Base-by-base conservation (phyloP, 2,329 filamentous ascomycete genomes). In the Claviceps spartinae region DNA sequence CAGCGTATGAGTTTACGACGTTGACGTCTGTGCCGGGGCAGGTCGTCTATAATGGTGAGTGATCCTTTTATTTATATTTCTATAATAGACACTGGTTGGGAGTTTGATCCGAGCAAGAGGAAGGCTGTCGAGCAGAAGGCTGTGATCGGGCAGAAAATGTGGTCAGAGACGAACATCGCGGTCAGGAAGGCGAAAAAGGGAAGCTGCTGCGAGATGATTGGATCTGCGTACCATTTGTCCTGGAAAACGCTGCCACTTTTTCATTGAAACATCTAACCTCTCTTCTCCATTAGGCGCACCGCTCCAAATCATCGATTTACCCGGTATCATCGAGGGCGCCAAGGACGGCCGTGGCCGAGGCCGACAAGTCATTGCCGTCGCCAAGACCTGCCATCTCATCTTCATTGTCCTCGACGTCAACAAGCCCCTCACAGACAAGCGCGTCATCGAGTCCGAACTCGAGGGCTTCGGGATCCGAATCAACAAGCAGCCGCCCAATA, bases 391-490 rank as follows among this genome's bases (percentile, higher is more conserved):
- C 72, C 87, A 98, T 76, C 72, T 98, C 61, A 98, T 98, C 62
- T 97, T 97, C 71, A 98, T 98, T 65, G 88, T 98, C 47, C 77
- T 98, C 52, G 93, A 98, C 65, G 93, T 98, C 63, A 97, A 97
- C 73, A 98, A 98, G 72, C 93, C 93, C 24, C 74, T 98, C 61
- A 95, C 91, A 16, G 93, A 98, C 71, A 98, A 98, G 76, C 82
- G 88, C 55, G 78, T 98, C 57, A 98, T 98, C 63, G 93, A 98
- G 71, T 78, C 81, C 49, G 93, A 98, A 72, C 71, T 98, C 66
- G 93, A 98, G 68, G 93, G 93, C 7, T 98, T 98, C 62, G 93
- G 93, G 37, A 96, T 98, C 65, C 81, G 93, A 52, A 91, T 97
- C 74, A 98, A 98, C 76, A 98, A 97, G 75, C 73, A 82, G 61